These are phyloP conservation scores for Tricholoma hemisulphureum DNA, from an alignment of 768 basidiomycete species.

Conservation along the genomic window DNA sequence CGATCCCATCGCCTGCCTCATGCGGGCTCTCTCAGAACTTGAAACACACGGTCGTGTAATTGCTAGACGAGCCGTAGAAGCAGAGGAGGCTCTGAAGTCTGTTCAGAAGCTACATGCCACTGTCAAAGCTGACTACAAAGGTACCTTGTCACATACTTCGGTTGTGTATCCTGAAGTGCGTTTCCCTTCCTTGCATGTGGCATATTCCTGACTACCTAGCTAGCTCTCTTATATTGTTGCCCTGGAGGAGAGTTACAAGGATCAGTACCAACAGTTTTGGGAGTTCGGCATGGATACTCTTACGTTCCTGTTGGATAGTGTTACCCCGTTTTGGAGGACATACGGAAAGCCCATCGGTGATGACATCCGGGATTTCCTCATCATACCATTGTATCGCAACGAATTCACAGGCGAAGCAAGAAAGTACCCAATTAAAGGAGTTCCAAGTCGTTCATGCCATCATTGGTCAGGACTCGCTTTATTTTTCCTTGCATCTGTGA, in stretches of 20 bases:
- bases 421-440: slow-evolving; percentile 53
- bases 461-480: slow-evolving; percentile 66
- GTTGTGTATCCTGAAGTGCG: slow-evolving; percentile 74
- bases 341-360: slow-evolving; percentile 82
- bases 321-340: slow-evolving; percentile 78
- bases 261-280: slow-evolving; percentile 80
- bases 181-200: slow-evolving; percentile 2
- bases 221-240: slow-evolving; percentile 71
- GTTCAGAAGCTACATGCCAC: slow-evolving; percentile 54
- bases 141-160: slow-evolving; percentile 65
- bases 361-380: slow-evolving; percentile 77
- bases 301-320: slow-evolving; percentile 71
- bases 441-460: slow-evolving; percentile 62
- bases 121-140: slow-evolving; percentile 67
- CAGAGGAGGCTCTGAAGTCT: slow-evolving; percentile 44
- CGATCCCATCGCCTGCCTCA: slow-evolving; percentile 51
- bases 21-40: slow-evolving; percentile 48
- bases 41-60: slow-evolving; percentile 48
- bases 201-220: slow-evolving; percentile 1
- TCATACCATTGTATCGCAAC: slow-evolving; percentile 79
- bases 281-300: slow-evolving; percentile 77
- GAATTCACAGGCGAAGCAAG: slow-evolving; percentile 80
- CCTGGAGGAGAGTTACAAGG: slow-evolving; percentile 75
- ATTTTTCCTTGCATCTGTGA: slow-evolving; percentile 49
- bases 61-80: slow-evolving; percentile 44